Base-by-base conservation (phyloP, 2,329 filamentous ascomycete species). In the Cladosporium cucumerinum region DNA sequence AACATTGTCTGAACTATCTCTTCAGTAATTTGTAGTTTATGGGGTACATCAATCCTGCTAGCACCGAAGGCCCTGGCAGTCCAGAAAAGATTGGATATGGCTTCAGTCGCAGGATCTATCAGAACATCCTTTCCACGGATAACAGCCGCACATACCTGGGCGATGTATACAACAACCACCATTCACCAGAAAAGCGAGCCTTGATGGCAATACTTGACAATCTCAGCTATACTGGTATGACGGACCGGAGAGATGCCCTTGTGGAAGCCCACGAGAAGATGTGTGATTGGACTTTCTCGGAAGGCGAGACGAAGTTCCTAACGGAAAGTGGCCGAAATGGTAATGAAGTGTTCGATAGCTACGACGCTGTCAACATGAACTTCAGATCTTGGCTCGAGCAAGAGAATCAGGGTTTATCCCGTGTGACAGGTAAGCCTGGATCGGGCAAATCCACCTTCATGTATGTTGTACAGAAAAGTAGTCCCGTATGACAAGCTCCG, bases 371-470 rank as follows among this genome's bases (percentile, higher is more conserved):
- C 30, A 3, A 32, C 8, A 32, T 32, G 30, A 28, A n/a, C 0
- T 51, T 61, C 28, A 61, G 25, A n/a, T 10, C 46, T 5, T 61
- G 58, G 58, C 46, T 61, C 4, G 7, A 51, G 18, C 28, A 21
- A 5, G 25, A 51, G 5, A 14, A 2, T 5, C 4, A 25, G 8
- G 43, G 43, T 1, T 18, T 61, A 11, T 66, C 59, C 25, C 65
- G 59, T 28, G 21, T 67, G 18, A 51, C 46, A 3, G 66, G 66
- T 6, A 67, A 67, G 26, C 58, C 66, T 23, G 66, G 63, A 1
- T 67, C 66, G 2, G 66, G 66, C 6, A 67, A 67, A 32, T 65
- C 63, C 3, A 65, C 63, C 1, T 51, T 67, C 21, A 67, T 65
- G 66, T 55, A 54, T 8, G 52, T n/a, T n/a, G n/a, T n/a, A n/a